A percentile compares a stretch with the other conserved stretches of the same genome.
phyloP scores from a whole-genome alignment of 192 early-diverging fungal species.

The Rhizophagus clarus region DNA sequence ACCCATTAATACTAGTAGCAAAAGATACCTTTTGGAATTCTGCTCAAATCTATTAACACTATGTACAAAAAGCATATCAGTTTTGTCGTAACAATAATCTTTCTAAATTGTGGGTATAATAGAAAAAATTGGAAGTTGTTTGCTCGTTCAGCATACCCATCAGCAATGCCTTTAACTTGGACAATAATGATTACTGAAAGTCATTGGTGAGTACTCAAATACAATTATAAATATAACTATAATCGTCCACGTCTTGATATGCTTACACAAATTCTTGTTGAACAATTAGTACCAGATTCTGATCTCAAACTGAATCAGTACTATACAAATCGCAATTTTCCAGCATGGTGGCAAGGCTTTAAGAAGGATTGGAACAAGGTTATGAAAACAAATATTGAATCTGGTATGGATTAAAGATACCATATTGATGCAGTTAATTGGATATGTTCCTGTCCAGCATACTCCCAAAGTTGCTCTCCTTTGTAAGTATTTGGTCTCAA shows the following conservation, averaged over 20 bases:
- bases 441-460: background rate
- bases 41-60: background rate
- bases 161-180: too few relatives aligned
- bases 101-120: slow-evolving; percentile 12
- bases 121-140: slow-evolving; percentile 5
- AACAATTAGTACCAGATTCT: background rate
- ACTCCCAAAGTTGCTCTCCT: too few relatives aligned
- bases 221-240: slow-evolving; percentile 18
- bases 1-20: slow-evolving; percentile 5
- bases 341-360: background rate
- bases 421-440: slow-evolving; percentile 4
- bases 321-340: background rate
- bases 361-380: background rate
- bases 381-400: background rate
- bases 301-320: background rate
- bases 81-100: too few relatives aligned
- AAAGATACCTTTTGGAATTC: slow-evolving; percentile 14
- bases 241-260: background rate
- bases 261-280: slow-evolving; percentile 3
- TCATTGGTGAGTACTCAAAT: slow-evolving; percentile 14
- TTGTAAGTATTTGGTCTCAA: background rate
- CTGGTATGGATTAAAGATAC: background rate
- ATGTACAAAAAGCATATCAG: slow-evolving; percentile 14
- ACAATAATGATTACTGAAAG: slow-evolving; percentile 7
- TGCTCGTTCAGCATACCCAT: too few relatives aligned